Evolutionary conservation across 768 basidiomycete species (phyloP).

Genomic region (Auriscalpium microsporum): DNA sequence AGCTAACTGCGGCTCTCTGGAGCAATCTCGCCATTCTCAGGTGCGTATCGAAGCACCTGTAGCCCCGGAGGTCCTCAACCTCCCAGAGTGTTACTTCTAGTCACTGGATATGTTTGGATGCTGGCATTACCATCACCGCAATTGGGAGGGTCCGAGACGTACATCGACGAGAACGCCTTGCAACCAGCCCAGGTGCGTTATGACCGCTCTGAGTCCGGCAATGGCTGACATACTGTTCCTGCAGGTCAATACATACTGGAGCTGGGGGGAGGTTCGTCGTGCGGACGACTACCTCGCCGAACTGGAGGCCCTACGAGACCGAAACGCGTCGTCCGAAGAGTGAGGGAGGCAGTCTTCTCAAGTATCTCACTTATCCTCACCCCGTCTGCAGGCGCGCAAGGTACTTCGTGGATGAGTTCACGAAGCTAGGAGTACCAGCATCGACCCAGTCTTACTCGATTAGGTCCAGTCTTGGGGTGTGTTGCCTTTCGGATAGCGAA

Average conservation of each 20-base stretch:
- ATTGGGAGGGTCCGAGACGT: constrained; percentile 53
- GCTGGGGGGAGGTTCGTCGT: constrained; percentile 81
- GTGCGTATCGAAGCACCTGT: constrained; percentile 3
- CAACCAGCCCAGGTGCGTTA: constrained; percentile 77
- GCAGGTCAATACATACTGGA: constrained; percentile 87
- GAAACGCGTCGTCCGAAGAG: constrained; percentile 64
- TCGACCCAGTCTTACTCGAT: constrained; percentile 65
- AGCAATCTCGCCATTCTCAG: constrained; percentile 5
- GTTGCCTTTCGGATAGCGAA: background rate
- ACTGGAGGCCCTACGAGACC: constrained; percentile 52
- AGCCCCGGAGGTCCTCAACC: background rate
- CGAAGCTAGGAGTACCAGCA: constrained; percentile 63
- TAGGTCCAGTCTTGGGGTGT: constrained; percentile 43
- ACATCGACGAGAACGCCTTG: constrained; percentile 93
- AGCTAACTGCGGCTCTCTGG: background rate
- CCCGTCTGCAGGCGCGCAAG: constrained; percentile 47
- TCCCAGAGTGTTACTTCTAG: constrained; percentile 47
- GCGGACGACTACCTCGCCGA: constrained; percentile 77
- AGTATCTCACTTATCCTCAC: background rate
- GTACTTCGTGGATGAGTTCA: constrained; percentile 56
- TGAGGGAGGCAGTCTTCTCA: constrained; percentile 31
- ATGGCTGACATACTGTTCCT: background rate
- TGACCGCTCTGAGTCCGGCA: background rate
- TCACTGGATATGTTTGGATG: constrained; percentile 77
- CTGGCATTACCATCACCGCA: constrained; percentile 59